Evolutionary conservation across 2,329 filamentous ascomycete species (phyloP).

Genomic region (Penicillium sp.): DNA sequence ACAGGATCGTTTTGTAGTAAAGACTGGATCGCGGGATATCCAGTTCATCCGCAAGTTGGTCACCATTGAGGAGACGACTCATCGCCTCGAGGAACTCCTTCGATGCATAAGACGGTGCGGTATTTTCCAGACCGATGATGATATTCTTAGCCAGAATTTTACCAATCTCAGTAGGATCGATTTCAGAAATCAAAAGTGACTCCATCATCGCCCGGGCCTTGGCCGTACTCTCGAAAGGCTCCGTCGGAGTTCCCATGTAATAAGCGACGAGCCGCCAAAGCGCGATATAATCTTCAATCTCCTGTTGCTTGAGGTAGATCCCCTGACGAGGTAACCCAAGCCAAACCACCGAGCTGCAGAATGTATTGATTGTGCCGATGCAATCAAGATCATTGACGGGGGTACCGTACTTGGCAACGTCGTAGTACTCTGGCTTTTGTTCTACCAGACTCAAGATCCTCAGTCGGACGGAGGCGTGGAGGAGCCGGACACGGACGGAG

Average conservation of each 20-base stretch:
- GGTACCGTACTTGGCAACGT: conserved; percentile 63
- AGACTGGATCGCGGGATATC: conserved; percentile 62
- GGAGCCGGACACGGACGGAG: conserved; percentile 70
- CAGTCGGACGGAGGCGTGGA: conserved; percentile 71
- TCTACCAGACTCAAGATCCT: conserved; percentile 66
- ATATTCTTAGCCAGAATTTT: conserved; percentile 75
- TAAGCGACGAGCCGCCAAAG: conserved; percentile 78
- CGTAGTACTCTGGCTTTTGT: conserved; percentile 67
- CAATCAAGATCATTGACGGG: conserved; percentile 79
- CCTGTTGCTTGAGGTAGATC: conserved; percentile 66
- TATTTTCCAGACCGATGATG: conserved; percentile 69
- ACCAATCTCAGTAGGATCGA: conserved; percentile 68
- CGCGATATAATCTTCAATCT: conserved; percentile 73
- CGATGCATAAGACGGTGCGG: conserved; percentile 69
- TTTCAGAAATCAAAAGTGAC: conserved; percentile 68
- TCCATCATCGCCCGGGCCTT: conserved; percentile 70
- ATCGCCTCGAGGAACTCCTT: conserved; percentile 71
- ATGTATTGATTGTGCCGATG: conserved; percentile 73
- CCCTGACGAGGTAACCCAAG: conserved; percentile 74
- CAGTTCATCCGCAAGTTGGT: conserved; percentile 65
- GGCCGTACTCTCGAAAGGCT: conserved; percentile 62
- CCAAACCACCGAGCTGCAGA: conserved; percentile 72
- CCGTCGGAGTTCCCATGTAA: conserved; percentile 71
- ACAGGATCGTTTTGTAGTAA: conserved; percentile 66
- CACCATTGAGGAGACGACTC: conserved; percentile 73